Evolutionary conservation across 108 stramenopile genomes (phyloP).

Genomic region (Schizochytrium sp.): DNA sequence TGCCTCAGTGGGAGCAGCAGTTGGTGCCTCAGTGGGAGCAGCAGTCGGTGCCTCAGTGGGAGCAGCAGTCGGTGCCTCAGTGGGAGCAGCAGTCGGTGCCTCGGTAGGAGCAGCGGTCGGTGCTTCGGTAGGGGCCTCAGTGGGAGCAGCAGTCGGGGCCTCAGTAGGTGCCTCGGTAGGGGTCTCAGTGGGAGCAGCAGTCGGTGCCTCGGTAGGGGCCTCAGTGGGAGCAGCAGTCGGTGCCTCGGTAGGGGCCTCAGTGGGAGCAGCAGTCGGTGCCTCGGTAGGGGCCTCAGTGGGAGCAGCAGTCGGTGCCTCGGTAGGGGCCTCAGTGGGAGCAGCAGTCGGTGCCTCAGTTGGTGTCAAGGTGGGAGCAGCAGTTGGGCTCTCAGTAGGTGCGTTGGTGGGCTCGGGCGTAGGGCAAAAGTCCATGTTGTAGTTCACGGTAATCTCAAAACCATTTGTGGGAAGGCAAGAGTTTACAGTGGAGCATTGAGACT

Average conservation of each 20-base stretch:
- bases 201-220: neutral
- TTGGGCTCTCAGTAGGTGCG: neutral
- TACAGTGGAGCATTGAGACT: neutral
- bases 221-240: neutral
- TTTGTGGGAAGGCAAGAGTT: neutral
- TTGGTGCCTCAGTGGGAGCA: neutral
- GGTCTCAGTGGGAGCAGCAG: neutral
- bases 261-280: neutral
- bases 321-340: neutral
- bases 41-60: neutral
- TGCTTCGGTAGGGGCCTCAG: constrained; percentile 16
- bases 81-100: neutral
- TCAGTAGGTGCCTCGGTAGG: neutral
- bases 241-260: neutral
- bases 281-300: constrained; percentile 9
- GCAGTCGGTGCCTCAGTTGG: neutral
- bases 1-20: too few species aligned
- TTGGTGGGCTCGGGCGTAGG: constrained; percentile 6
- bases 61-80: constrained; percentile 7
- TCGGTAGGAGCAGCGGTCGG: too few species aligned
- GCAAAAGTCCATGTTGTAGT: neutral
- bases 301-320: neutral
- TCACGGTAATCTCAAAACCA: neutral
- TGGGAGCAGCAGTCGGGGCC: neutral
- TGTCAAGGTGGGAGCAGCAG: neutral